Evolutionary conservation across 2,329 filamentous ascomycete species (phyloP).

Genomic region (Venturia nashicola): DNA sequence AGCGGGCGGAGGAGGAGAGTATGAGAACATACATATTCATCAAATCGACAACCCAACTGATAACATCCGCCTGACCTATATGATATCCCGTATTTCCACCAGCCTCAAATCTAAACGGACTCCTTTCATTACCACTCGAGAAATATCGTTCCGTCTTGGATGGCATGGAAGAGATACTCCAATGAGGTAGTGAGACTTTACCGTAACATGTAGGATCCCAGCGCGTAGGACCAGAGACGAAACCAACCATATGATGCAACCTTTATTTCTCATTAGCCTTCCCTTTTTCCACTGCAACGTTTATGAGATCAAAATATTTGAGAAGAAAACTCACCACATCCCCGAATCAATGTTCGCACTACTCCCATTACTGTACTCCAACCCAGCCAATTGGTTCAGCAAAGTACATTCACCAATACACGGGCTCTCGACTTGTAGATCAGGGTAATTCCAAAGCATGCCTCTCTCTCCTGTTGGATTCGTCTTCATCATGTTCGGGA

Average conservation of each 20-base stretch:
- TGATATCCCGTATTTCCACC: slow-evolving; percentile 5
- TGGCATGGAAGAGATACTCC: neutral
- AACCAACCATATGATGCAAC: slow-evolving; percentile 8
- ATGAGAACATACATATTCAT: slow-evolving; percentile 7
- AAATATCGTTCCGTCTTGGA: neutral
- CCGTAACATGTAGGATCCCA: slow-evolving; percentile 3
- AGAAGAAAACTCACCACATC: slow-evolving; percentile 5
- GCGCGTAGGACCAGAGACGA: slow-evolving; percentile 2
- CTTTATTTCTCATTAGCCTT: neutral
- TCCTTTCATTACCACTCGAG: slow-evolving; percentile 8
- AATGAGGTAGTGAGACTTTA: neutral
- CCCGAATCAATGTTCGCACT: slow-evolving; percentile 5
- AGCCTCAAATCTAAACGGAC: neutral
- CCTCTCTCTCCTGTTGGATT: neutral
- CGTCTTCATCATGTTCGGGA: slow-evolving; percentile 6
- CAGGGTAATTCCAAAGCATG: slow-evolving; percentile 8
- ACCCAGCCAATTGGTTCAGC: neutral
- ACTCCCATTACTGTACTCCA: slow-evolving; percentile 9
- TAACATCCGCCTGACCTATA: neutral
- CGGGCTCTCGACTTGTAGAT: neutral
- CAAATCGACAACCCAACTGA: slow-evolving; percentile 6
- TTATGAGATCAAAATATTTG: neutral
- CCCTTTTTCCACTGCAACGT: neutral
- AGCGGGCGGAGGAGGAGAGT: neutral
- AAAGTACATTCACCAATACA: slow-evolving; percentile 5